Conservation (phyloP, 805 yeast genomes). For the Candida suzukii region DNA sequence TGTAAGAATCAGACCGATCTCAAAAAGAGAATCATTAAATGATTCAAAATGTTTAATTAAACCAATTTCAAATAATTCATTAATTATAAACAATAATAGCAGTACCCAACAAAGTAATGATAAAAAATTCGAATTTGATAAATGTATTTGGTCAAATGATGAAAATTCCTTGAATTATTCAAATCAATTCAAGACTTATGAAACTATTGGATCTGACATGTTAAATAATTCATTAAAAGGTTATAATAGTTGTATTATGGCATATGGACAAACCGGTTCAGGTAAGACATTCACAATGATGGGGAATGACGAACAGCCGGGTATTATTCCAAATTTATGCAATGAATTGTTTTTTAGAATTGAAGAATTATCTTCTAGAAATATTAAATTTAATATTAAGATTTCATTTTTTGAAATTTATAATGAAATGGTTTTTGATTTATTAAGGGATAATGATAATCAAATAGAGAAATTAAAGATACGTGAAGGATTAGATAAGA, state of each 20-base stretch:
- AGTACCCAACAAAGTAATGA: constrained; percentile 10
- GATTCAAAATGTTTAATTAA: not conserved
- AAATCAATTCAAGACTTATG: constrained; percentile 46
- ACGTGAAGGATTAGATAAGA: constrained; percentile 53
- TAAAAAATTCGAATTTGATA: constrained; percentile 43
- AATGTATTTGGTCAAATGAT: constrained; percentile 42
- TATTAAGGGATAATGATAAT: constrained; percentile 27
- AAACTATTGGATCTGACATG: constrained; percentile 48
- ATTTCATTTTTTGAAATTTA: constrained; percentile 70
- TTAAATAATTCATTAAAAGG: constrained; percentile 62
- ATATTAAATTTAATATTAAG: constrained; percentile 34
- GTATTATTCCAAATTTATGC: constrained; percentile 61
- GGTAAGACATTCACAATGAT: constrained; percentile 83
- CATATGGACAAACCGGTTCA: constrained; percentile 81
- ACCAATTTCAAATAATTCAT: not conserved
- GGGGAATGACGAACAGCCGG: constrained; percentile 42
- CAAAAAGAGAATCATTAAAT: constrained; percentile 16
- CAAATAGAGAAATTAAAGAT: constrained; percentile 34
- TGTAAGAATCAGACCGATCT: constrained; percentile 47
- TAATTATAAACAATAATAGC: not conserved
- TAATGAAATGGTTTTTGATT: constrained; percentile 68
- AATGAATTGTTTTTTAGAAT: constrained; percentile 41
- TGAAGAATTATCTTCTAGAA: constrained; percentile 25
- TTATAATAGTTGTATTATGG: constrained; percentile 23
- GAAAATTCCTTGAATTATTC: constrained; percentile 27